Evolutionary conservation across 2,329 filamentous ascomycete species (phyloP).

Genomic region (Colletotrichum gloeosporioides): DNA sequence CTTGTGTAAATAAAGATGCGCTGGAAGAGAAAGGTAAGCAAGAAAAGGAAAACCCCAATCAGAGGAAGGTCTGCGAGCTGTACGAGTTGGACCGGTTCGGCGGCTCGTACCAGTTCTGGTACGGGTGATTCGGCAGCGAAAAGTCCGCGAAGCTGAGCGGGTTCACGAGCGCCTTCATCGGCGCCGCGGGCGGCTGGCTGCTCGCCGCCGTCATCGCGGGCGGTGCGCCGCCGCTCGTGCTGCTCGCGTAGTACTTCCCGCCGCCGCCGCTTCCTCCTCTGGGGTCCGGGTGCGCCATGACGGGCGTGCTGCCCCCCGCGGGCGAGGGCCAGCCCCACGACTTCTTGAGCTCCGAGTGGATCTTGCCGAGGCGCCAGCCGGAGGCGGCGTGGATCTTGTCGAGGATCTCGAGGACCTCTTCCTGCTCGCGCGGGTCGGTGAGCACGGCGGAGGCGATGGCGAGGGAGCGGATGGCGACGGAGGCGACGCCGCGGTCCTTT

Average conservation of each 20-base stretch:
- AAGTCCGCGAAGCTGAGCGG: constrained; percentile 80
- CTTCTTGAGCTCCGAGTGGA: constrained; percentile 75
- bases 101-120: constrained; percentile 80
- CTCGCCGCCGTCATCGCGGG: constrained; percentile 18
- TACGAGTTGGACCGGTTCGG: constrained; percentile 54
- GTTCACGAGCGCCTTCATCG: constrained; percentile 59
- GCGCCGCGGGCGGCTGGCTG: constrained; percentile 23
- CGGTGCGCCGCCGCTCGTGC: neutral
- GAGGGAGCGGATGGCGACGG: constrained; percentile 79
- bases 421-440: constrained; percentile 72
- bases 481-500: constrained; percentile 80
- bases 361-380: constrained; percentile 76
- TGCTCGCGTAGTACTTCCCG: neutral
- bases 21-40: neutral
- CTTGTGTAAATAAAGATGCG: neutral
- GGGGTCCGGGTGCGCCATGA: neutral
- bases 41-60: neutral
- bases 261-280: constrained; percentile 4
- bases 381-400: constrained; percentile 77
- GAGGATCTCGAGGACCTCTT: constrained; percentile 80
- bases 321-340: constrained; percentile 73
- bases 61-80: constrained; percentile 14
- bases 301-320: neutral
- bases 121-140: constrained; percentile 78
- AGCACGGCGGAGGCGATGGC: constrained; percentile 79